Evolutionary conservation across 345 rosid genomes (phyloP), one percentile per base, ranked within the genome.

Genomic region (Rhodamnia rubescens): DNA sequence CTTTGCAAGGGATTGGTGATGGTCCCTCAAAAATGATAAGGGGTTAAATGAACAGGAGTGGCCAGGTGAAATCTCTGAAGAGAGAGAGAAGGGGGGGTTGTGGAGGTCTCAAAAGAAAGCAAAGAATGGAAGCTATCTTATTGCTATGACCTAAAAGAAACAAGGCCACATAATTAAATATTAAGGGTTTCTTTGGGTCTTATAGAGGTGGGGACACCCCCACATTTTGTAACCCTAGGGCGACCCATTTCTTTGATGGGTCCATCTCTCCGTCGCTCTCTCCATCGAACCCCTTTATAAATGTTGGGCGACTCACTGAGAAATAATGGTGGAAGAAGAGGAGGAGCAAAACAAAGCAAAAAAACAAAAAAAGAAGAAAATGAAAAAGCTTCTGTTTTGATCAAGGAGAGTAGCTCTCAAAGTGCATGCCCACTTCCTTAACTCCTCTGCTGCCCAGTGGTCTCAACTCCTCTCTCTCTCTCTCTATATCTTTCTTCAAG

Each of bases 221-320:
- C 74, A 4, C 75, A 49, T 10, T 50, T 26, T 36, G 26, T 18
- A 83, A 83, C 78, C 75, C 7, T 50, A 83, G 84, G 61, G 84
- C 42, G 54, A 83, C 75, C 78, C 85, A 83, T 83, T 56, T 83
- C 85, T 69, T 44, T 52, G 16, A 42, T 47, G 85, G 85, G 85
- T 56, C 85, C 74, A 12, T 18, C 58, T 53, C 84, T 12, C 84
- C 26, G 4, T 83, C 22, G 53, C 14, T 29, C 50, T 53, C 84
- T 40, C 44, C 42, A 42, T 53, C 13, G 47, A 24, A 83, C 12
- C 18, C 61, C 50, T 36, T 56, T 83, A 83, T 83, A 83, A 83
- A 69, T 47, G 75, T 26, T 42, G 75, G 9, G 56, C 56, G 84
- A 10, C 84, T 53, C n/a, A 36, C 58, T 32, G 44, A 42, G 84